phyloP scores from a whole-genome alignment of 1,284 basidiomycete species.

The Agroathelia rolfsii region DNA sequence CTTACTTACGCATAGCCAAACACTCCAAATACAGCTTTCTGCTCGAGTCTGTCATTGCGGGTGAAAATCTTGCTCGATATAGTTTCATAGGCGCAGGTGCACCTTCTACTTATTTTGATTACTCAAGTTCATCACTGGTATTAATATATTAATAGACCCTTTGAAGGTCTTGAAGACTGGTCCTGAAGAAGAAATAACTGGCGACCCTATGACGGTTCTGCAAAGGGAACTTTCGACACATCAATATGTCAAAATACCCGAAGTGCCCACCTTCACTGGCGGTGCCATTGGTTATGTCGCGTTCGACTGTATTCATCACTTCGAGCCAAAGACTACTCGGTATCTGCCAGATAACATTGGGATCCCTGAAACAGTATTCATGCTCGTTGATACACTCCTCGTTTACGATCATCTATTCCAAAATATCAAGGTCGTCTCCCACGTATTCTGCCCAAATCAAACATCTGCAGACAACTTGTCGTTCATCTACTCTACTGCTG shows the following conservation, averaged over 20 bases:
- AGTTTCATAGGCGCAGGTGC: slow-evolving; percentile 92
- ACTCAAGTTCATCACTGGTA: slow-evolving; percentile 5
- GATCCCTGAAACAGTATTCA: slow-evolving; percentile 94
- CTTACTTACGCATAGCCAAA: slow-evolving; percentile 88
- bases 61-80: slow-evolving; percentile 88
- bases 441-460: slow-evolving; percentile 78
- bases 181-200: slow-evolving; percentile 69
- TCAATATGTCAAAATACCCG: slow-evolving; percentile 85
- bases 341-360: slow-evolving; percentile 66
- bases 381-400: slow-evolving; percentile 91
- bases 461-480: slow-evolving; percentile 54
- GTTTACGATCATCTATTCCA: slow-evolving; percentile 98
- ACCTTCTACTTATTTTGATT: slow-evolving; percentile 17
- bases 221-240: slow-evolving; percentile 84
- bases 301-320: slow-evolving; percentile 94
- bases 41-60: slow-evolving; percentile 85
- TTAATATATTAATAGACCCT: slow-evolving; percentile 52
- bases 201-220: slow-evolving; percentile 81
- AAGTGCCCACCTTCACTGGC: slow-evolving; percentile 92
- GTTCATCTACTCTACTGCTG: slow-evolving; percentile 77
- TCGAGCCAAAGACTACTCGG: slow-evolving; percentile 85
- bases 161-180: slow-evolving; percentile 89
- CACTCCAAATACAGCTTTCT: slow-evolving; percentile 91
- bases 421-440: slow-evolving; percentile 89
- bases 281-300: slow-evolving; percentile 97